These are phyloP conservation scores for Suaeda aralocaspica DNA, from an alignment of 148 eudicot species.

Conservation along the genomic window DNA sequence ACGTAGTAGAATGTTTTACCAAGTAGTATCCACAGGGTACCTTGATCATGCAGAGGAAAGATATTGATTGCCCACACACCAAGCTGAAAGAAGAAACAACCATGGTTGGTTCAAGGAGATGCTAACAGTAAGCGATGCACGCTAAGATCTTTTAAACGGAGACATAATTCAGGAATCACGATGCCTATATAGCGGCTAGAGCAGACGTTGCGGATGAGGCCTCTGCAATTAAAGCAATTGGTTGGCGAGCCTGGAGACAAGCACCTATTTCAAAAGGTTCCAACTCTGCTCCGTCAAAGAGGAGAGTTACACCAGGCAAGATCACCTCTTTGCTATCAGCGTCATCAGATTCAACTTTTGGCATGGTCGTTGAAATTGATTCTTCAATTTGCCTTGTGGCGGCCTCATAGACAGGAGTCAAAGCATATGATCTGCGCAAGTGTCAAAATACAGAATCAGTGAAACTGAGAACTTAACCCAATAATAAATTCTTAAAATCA, in stretches of 20 bases:
- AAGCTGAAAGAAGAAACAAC: conserved; percentile 14
- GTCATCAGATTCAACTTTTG: conserved; percentile 69
- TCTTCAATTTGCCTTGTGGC: conserved; percentile 66
- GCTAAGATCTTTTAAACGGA: not conserved
- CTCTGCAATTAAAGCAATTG: conserved; percentile 75
- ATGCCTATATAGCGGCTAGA: conserved; percentile 46
- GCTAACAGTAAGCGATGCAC: not conserved
- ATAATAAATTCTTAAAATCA: conserved; percentile 9
- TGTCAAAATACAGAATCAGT: not conserved
- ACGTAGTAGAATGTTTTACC: not conserved
- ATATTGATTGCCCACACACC: conserved; percentile 3
- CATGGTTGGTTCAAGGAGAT: conserved; percentile 9
- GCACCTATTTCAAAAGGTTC: conserved; percentile 88
- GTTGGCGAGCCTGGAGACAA: conserved; percentile 94
- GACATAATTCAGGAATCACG: not conserved
- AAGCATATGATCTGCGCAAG: conserved; percentile 74
- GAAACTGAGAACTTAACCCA: not conserved
- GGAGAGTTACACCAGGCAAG: conserved; percentile 91
- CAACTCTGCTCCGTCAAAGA: conserved; percentile 83
- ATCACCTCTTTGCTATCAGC: conserved; percentile 70
- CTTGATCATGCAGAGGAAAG: conserved; percentile 10
- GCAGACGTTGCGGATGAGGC: conserved; percentile 71
- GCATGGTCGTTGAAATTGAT: conserved; percentile 27
- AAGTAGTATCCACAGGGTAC: conserved; percentile 14
- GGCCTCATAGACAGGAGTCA: conserved; percentile 65